These are phyloP conservation scores for Pseudohyphozyma bogoriensis DNA, from an alignment of 768 basidiomycete species.

Conservation along the genomic window DNA sequence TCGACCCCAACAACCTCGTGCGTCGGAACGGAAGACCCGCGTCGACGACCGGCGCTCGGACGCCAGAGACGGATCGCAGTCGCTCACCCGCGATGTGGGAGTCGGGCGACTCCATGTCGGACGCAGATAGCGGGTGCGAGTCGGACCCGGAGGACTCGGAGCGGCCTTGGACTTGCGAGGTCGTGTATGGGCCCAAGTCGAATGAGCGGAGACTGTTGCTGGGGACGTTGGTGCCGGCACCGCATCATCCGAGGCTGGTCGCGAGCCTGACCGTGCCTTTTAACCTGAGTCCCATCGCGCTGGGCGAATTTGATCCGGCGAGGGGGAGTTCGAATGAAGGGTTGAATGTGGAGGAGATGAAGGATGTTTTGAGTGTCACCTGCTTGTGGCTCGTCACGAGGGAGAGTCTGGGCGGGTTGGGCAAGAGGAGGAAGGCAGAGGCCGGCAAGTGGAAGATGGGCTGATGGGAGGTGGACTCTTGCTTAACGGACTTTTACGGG, in stretches of 20 bases:
- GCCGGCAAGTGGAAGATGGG: slow-evolving; percentile 49
- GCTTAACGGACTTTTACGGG: background rate
- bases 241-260: slow-evolving; percentile 92
- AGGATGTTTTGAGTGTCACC: slow-evolving; percentile 79
- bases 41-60: background rate
- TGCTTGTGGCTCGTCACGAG: slow-evolving; percentile 84
- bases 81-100: slow-evolving; percentile 17
- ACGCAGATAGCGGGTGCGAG: slow-evolving; percentile 51
- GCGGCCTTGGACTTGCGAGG: slow-evolving; percentile 87
- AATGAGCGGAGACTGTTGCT: slow-evolving; percentile 47
- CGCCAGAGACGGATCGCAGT: background rate
- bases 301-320: slow-evolving; percentile 37
- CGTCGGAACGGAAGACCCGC: background rate
- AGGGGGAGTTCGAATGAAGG: slow-evolving; percentile 13
- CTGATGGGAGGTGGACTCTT: slow-evolving; percentile 31
- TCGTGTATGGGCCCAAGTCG: slow-evolving; percentile 47
- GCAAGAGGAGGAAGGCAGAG: slow-evolving; percentile 61
- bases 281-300: slow-evolving; percentile 69
- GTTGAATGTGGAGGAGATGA: slow-evolving; percentile 82
- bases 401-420: slow-evolving; percentile 85
- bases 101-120: slow-evolving; percentile 30
- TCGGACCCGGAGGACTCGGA: slow-evolving; percentile 95
- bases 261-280: slow-evolving; percentile 83
- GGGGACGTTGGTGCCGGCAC: slow-evolving; percentile 78
- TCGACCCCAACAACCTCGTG: background rate